These are phyloP conservation scores for Trypanosoma congolense DNA, from an alignment of 208 protist species.

Conservation along the genomic window DNA sequence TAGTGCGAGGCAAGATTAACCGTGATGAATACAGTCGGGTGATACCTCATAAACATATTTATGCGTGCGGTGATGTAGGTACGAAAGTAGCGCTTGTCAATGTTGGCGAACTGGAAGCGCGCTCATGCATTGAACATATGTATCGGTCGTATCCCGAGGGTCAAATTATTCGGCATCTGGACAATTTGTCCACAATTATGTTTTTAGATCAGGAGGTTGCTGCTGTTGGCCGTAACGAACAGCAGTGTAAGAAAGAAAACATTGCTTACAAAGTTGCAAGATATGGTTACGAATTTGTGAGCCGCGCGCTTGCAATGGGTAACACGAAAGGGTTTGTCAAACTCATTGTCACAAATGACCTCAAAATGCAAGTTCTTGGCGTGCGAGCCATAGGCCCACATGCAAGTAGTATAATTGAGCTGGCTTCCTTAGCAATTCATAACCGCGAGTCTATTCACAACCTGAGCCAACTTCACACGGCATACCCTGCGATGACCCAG, in stretches of 20 bases:
- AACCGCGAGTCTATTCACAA: slow-evolving; percentile 74
- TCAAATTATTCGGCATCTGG: slow-evolving; percentile 51
- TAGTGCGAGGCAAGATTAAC: slow-evolving; percentile 33
- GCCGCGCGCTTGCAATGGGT: slow-evolving; percentile 81
- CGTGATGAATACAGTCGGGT: slow-evolving; percentile 68
- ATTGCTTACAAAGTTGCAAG: slow-evolving; percentile 85
- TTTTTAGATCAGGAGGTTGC: slow-evolving; percentile 90
- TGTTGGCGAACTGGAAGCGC: slow-evolving; percentile 79
- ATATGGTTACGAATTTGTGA: slow-evolving; percentile 86
- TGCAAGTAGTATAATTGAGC: slow-evolving; percentile 85
- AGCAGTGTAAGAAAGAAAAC: slow-evolving; percentile 62
- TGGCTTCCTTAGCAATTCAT: slow-evolving; percentile 85
- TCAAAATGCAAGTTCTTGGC: slow-evolving; percentile 85
- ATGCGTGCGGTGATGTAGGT: slow-evolving; percentile 80
- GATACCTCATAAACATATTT: slow-evolving; percentile 76
- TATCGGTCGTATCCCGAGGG: slow-evolving; percentile 67
- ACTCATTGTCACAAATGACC: slow-evolving; percentile 86
- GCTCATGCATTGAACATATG: slow-evolving; percentile 79
- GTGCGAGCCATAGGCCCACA: slow-evolving; percentile 84
- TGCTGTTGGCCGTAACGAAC: slow-evolving; percentile 84
- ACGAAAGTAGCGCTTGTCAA: slow-evolving; percentile 81
- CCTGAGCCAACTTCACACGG: slow-evolving; percentile 63
- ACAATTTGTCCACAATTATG: slow-evolving; percentile 92
- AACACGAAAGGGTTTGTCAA: slow-evolving; percentile 89
- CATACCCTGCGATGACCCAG: slow-evolving; percentile 81